Base-by-base conservation (phyloP, 805 yeast species). In the Candida maesae region DNA sequence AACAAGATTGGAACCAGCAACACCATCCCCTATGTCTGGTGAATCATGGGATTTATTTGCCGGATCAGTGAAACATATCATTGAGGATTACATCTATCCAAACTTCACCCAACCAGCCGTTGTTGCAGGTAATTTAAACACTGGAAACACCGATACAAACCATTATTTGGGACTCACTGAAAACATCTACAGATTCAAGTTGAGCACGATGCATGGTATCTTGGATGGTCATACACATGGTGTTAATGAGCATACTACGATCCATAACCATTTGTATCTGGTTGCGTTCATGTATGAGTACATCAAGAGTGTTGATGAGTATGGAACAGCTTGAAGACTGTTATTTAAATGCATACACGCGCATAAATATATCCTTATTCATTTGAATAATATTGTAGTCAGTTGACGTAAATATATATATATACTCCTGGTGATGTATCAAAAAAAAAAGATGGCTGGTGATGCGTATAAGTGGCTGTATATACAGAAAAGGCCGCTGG, bases 91-190 rank as follows among this genome's bases (percentile, higher is more conserved):
- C 46, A 46, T 73, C 61, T 53, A 66, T 52, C 46, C 59, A 15
- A 64, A 61, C n/a, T 42, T 66, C 36, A 61, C 57, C 3, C 57
- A 63, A 16, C 42, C 59, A n/a, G 56, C 69, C 13, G 52, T 73
- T 30, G 70, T 78, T 13, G 68, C 83, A 3, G 87, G 89, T 3
- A 65, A 74, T 19, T 57, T 82, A 30, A 74, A 78, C 71, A 68
- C 84, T 3, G 89, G 82, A 16, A 82, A 81, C 60, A 83, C 90
- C 3, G 90, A 84, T 55, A 82, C 89, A 5, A 65, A 68, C 42
- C 68, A 73, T 52, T 84, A 79, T 60, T 81, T 87, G 88, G 56
- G 62, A 32, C 63, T 84, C 51, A 73, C 83, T 3, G 59, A 67
- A 27, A 73, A 81, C 53, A 79, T 84, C 38, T 84, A 69, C 64